A percentile compares a stretch with the other conserved stretches of the same genome.
These are phyloP conservation scores for Zelonia costaricensis DNA, from an alignment of 208 protist genomes.

Conservation along the genomic window DNA sequence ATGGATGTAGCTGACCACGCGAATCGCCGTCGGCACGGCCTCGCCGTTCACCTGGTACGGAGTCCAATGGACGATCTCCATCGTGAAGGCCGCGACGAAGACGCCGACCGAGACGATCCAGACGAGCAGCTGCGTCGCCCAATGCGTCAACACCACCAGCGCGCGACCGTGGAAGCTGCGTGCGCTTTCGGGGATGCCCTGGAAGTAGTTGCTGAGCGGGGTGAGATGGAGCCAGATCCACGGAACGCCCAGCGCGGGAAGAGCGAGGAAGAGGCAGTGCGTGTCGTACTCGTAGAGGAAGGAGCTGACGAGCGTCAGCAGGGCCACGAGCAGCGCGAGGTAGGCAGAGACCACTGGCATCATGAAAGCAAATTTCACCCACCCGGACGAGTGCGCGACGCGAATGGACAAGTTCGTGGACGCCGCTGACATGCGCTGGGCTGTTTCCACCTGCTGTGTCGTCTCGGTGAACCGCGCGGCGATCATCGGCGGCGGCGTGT, in stretches of 20 bases:
- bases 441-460: too few species aligned
- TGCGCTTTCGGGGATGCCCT: background rate
- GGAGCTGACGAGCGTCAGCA: constrained; percentile 31
- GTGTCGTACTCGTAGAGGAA: constrained; percentile 47
- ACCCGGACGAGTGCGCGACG: background rate
- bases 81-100: constrained; percentile 25
- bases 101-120: constrained; percentile 19
- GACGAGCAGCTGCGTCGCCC: constrained; percentile 11
- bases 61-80: constrained; percentile 20
- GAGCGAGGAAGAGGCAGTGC: constrained; percentile 36
- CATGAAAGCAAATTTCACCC: constrained; percentile 7
- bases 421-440: too few species aligned
- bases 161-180: constrained; percentile 14
- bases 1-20: constrained; percentile 27
- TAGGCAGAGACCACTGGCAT: constrained; percentile 27
- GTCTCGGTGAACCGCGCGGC: background rate
- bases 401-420: background rate
- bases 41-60: constrained; percentile 6
- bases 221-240: constrained; percentile 30
- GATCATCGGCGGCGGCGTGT: background rate
- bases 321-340: constrained; percentile 21
- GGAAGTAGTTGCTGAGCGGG: constrained; percentile 13
- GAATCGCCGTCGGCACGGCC: constrained; percentile 3
- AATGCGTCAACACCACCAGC: constrained; percentile 29
- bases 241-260: constrained; percentile 40